Base-by-base conservation (phyloP, 305 asterid genomes). In the Petunia hybrid region DNA sequence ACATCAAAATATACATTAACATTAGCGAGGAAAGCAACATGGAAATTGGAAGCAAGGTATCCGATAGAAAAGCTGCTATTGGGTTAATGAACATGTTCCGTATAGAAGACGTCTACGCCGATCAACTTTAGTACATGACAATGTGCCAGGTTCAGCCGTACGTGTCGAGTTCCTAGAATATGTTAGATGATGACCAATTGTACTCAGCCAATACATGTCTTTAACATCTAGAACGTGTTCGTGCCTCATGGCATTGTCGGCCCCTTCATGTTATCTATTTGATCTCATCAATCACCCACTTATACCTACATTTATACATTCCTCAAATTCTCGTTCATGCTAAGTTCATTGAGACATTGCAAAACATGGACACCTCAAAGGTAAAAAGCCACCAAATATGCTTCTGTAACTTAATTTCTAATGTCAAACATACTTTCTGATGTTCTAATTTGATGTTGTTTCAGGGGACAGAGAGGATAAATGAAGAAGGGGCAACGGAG, bases 401-500 rank as follows among this genome's bases (percentile, higher is more conserved):
- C 43, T 41, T 70, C 55, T 48, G 55, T 46, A 8, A 2, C 55
- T 48, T 1, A 12, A 48, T 48, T 48, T 51, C 4, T 3, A 13
- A 9, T 51, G 56, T 51, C 5, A 1, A 31, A 9, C 61, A 46
- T 48, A 46, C 7, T 36, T 46, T 57, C 2, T 1, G 4, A n/a
- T 9, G 1, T 82, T 57, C 1, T 13, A 51, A 39, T 62, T 13
- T 59, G 16, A 39, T 38, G 14, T 12, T 16, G 57, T 38, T 77
- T 76, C 81, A 86, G 89, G 90, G 59, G 35, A 85, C 45, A 3
- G 88, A 85, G 75, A 76, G 42, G 46, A 62, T 73, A 16, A 87
- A 86, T 31, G 80, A 85, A 22, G 89, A 82, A 6, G 90, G 93
- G 6, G 87, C 60, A 4, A 80, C 3, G 74, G 92, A 90, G 87